A percentile compares a stretch with the other conserved stretches of the same genome.
Conservation (phyloP, 2,329 filamentous ascomycete species). For the Fusarium multiceps region DNA sequence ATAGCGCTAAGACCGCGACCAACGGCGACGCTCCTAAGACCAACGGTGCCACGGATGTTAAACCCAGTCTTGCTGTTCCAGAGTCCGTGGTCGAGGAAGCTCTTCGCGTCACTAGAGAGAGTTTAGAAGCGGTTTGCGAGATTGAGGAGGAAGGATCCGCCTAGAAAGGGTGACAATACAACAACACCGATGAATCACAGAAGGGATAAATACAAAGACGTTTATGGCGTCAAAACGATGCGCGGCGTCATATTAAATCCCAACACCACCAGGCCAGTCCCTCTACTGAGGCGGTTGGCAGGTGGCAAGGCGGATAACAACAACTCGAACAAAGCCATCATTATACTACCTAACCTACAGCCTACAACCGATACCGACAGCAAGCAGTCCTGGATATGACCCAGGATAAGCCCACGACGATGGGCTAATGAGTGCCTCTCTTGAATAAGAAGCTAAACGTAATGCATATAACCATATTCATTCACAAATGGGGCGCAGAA, state of each 20-base stretch:
- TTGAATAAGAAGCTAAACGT: constrained; percentile 14
- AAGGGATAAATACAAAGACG: neutral
- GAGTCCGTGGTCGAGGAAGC: constrained; percentile 70
- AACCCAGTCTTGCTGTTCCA: constrained; percentile 65
- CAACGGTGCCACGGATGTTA: constrained; percentile 43
- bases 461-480: constrained; percentile 15
- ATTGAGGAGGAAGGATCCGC: constrained; percentile 47
- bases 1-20: constrained; percentile 46
- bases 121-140: constrained; percentile 63
- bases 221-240: neutral
- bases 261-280: neutral
- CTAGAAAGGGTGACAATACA: neutral
- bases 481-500: constrained; percentile 6
- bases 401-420: neutral
- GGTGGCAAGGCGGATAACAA: neutral
- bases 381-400: neutral
- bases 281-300: neutral
- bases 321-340: neutral
- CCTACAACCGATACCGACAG: neutral
- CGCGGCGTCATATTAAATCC: neutral
- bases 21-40: constrained; percentile 49
- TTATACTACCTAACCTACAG: neutral
- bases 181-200: neutral
- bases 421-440: neutral
- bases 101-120: constrained; percentile 68